A percentile compares a stretch with the other conserved stretches of the same genome.
These are phyloP conservation scores for Zelonia costaricensis DNA, from an alignment of 208 protist species.

Conservation along the genomic window DNA sequence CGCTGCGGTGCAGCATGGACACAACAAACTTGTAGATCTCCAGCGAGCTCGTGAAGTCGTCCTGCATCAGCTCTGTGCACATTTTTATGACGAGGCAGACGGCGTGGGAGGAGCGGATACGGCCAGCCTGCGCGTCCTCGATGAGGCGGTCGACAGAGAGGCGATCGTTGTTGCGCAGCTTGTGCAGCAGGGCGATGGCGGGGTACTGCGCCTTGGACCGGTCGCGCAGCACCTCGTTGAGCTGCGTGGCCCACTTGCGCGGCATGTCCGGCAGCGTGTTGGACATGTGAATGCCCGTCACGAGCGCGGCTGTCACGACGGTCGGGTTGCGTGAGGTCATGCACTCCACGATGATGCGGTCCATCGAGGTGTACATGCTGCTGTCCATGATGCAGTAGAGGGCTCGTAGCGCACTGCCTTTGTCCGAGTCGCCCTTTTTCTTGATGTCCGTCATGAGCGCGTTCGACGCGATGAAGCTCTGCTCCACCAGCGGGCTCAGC, in stretches of 20 bases:
- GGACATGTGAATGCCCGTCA: conserved; percentile 97
- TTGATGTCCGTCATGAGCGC: conserved; percentile 98
- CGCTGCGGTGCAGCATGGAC: conserved; percentile 89
- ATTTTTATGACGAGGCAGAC: conserved; percentile 96
- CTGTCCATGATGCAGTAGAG: conserved; percentile 96
- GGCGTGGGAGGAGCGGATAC: conserved; percentile 93
- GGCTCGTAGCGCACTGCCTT: conserved; percentile 94
- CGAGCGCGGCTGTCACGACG: conserved; percentile 96
- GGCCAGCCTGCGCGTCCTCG: conserved; percentile 73
- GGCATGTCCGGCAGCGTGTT: conserved; percentile 83
- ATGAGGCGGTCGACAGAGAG: conserved; percentile 96
- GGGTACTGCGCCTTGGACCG: conserved; percentile 97
- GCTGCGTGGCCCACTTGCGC: conserved; percentile 95
- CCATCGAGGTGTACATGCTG: conserved; percentile 94
- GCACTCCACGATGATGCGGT: conserved; percentile 97
- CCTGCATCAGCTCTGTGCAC: conserved; percentile 91
- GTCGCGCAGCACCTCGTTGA: conserved; percentile 90
- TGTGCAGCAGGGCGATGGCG: conserved; percentile 95
- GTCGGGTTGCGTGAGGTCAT: conserved; percentile 96
- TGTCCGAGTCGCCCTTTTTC: conserved; percentile 89
- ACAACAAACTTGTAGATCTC: conserved; percentile 94
- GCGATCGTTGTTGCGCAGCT: conserved; percentile 96
- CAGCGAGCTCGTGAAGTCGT: conserved; percentile 75
- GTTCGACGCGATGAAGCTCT: conserved; percentile 97
- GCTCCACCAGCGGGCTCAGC: conserved; percentile 91